These are phyloP conservation scores for Sphagnum contortum DNA, from an alignment of 225 moss, liverwort and hornwort species.

Conservation along the genomic window DNA sequence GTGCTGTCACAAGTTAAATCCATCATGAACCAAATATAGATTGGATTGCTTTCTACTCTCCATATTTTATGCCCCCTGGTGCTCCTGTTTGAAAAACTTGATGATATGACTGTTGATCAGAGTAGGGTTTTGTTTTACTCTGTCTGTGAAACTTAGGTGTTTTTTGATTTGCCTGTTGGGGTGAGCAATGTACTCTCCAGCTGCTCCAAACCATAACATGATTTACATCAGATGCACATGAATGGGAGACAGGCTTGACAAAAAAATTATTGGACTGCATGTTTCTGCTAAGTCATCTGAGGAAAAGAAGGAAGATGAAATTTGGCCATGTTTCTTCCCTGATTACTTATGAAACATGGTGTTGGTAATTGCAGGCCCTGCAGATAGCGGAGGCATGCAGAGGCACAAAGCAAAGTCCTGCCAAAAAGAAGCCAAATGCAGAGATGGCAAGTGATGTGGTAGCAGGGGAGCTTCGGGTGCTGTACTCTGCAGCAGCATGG, in stretches of 20 bases:
- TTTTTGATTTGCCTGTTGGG: no score
- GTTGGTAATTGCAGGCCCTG: slow-evolving; percentile 40
- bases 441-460: slow-evolving; percentile 74
- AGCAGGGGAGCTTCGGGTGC: slow-evolving; percentile 74
- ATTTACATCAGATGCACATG: background rate
- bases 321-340: background rate
- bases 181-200: background rate
- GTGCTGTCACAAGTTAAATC: background rate
- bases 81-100: background rate
- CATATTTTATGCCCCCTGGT: background rate
- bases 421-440: slow-evolving; percentile 39
- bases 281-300: background rate
- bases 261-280: background rate
- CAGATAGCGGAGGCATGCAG: slow-evolving; percentile 55
- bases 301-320: background rate
- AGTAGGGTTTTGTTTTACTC: background rate
- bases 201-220: background rate
- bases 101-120: background rate
- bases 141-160: background rate
- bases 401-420: slow-evolving; percentile 39
- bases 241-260: background rate
- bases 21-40: background rate
- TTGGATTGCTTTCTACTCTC: no score
- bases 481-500: slow-evolving; percentile 74
- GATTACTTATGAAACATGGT: background rate